phyloP scores from a whole-genome alignment of 2,329 filamentous ascomycete species.

The Exophiala spinifera region DNA sequence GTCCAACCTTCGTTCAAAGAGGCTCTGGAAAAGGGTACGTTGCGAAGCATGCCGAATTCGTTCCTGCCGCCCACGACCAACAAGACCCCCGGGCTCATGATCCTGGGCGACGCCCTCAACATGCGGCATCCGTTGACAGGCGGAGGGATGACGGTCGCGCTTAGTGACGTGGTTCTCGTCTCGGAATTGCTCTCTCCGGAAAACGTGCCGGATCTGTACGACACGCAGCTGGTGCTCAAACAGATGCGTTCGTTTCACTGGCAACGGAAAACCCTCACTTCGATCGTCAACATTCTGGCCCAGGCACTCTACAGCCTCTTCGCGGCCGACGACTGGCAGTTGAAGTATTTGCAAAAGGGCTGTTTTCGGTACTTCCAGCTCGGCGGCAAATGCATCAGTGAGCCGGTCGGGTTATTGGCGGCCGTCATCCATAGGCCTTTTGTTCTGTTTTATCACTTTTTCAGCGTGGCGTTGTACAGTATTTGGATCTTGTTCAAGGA shows the following conservation, averaged over 20 bases:
- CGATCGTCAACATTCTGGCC: conserved; percentile 96
- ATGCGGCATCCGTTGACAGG: conserved; percentile 99
- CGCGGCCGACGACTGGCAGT: conserved; percentile 69
- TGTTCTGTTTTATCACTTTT: conserved; percentile 88
- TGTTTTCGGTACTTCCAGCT: conserved; percentile 90
- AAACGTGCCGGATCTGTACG: conserved; percentile 64
- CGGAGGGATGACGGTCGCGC: conserved; percentile 95
- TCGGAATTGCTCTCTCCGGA: conserved; percentile 69
- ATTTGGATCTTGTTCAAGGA: conserved; percentile 67
- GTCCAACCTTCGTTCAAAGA: conserved; percentile 70
- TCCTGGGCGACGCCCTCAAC: conserved; percentile 94
- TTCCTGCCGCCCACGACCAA: conserved; percentile 81
- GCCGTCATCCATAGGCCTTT: conserved; percentile 75
- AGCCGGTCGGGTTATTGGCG: conserved; percentile 75
- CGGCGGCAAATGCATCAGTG: conserved; percentile 68
- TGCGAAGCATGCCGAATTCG: conserved; percentile 93
- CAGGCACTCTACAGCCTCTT: conserved; percentile 91
- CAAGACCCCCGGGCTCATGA: conserved; percentile 66
- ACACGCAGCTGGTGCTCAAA: conserved; percentile 62
- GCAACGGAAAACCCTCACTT: conserved; percentile 74
- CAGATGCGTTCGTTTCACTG: conserved; percentile 80
- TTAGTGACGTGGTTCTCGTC: conserved; percentile 84
- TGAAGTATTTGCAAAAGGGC: conserved; percentile 77
- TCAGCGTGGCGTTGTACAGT: conserved; percentile 81
- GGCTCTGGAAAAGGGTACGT: conserved; percentile 73